Conservation (phyloP, 225 moss, liverwort and hornwort genomes). For the Sphagnum contortum region DNA sequence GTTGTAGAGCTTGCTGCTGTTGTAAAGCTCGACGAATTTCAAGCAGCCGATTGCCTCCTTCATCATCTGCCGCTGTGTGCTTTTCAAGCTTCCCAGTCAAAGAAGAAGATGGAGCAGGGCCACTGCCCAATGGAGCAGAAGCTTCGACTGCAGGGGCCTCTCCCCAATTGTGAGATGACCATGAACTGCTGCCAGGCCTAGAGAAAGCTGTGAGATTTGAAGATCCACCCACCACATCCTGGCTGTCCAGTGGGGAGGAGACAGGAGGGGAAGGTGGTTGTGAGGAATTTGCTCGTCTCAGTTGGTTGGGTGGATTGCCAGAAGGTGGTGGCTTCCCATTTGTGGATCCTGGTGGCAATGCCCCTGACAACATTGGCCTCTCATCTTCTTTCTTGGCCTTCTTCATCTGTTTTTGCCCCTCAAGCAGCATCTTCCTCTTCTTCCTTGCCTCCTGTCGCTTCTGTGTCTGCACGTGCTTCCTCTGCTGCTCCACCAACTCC, state of each 20-base stretch:
- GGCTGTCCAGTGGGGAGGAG: conserved; percentile 64
- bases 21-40: conserved; percentile 36
- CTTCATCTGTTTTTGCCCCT: conserved; percentile 72
- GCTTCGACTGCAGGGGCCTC: conserved; percentile 1
- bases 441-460: conserved; percentile 65
- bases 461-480: conserved; percentile 46
- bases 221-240: conserved; percentile 31
- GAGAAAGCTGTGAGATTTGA: conserved; percentile 37
- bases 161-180: conserved; percentile 33
- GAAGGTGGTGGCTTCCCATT: conserved; percentile 16
- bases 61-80: conserved; percentile 10
- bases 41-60: conserved; percentile 24
- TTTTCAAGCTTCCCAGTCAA: conserved; percentile 24
- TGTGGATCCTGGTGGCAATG: neutral
- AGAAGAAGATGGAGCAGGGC: conserved; percentile 9
- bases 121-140: conserved; percentile 8
- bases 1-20: neutral
- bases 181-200: conserved; percentile 39
- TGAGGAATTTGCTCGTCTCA: conserved; percentile 35
- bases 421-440: conserved; percentile 66
- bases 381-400: conserved; percentile 73
- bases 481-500: conserved; percentile 54
- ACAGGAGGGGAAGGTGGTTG: conserved; percentile 16
- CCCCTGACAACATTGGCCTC: conserved; percentile 12
- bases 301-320: conserved; percentile 23